phyloP scores from a whole-genome alignment of 495 filamentous ascomycete genomes.

The Penicillium dipodomyicola region DNA sequence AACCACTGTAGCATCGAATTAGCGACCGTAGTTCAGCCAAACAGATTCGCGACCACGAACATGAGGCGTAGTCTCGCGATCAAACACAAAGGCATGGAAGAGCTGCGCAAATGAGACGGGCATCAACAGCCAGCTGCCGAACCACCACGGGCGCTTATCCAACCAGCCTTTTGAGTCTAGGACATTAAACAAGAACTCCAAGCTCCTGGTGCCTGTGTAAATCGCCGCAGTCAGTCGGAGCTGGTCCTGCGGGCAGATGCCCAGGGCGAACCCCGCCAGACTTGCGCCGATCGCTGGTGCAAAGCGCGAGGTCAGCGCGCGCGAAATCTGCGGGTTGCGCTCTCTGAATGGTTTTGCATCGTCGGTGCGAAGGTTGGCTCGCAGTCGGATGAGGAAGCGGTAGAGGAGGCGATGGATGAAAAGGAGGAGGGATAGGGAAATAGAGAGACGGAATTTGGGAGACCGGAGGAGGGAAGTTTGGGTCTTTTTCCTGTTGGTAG shows the following conservation, averaged over 20 bases:
- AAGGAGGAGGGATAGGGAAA: conserved; percentile 79
- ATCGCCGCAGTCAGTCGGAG: conserved; percentile 76
- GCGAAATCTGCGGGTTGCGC: conserved; percentile 74
- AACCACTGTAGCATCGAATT: conserved; percentile 50
- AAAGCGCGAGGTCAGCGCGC: conserved; percentile 72
- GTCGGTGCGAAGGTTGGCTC: conserved; percentile 70
- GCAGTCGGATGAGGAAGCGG: conserved; percentile 81
- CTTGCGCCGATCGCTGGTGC: conserved; percentile 87
- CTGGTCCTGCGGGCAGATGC: conserved; percentile 73
- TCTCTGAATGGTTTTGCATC: conserved; percentile 72
- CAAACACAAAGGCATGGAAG: conserved; percentile 88
- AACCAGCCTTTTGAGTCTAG: conserved; percentile 79
- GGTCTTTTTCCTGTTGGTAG: conserved; percentile 32
- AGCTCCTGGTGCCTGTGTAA: conserved; percentile 70
- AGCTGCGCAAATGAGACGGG: conserved; percentile 89
- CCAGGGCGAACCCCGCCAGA: conserved; percentile 76
- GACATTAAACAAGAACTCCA: conserved; percentile 85
- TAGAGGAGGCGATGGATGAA: conserved; percentile 85
- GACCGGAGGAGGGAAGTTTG: conserved; percentile 61
- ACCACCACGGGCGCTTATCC: conserved; percentile 78
- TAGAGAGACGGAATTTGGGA: conserved; percentile 70
- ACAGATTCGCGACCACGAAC: conserved; percentile 29
- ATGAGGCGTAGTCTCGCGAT: conserved; percentile 80
- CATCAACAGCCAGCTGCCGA: conserved; percentile 95
- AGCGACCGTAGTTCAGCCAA: conserved; percentile 4